These are phyloP conservation scores for Candolleomyces aberdarensis DNA, from an alignment of 768 basidiomycete species.

Conservation along the genomic window DNA sequence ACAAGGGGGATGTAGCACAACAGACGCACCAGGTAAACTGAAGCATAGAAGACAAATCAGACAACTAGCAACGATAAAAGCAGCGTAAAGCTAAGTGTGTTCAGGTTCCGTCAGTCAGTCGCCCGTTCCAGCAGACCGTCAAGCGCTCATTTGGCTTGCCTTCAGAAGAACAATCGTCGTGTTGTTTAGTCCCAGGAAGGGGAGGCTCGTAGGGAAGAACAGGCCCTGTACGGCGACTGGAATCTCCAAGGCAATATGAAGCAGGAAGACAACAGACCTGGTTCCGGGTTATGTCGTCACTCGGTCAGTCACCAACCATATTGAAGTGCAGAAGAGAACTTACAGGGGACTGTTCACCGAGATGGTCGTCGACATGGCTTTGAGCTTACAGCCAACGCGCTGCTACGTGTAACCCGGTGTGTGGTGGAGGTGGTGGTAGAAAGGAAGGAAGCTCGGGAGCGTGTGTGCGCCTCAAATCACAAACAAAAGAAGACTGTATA, in stretches of 20 bases:
- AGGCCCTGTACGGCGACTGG: slow-evolving; percentile 78
- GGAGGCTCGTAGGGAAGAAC: slow-evolving; percentile 56
- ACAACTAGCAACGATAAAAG: slow-evolving; percentile 60
- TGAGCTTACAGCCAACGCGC: not conserved
- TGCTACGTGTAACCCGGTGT: not conserved
- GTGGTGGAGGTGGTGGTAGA: not conserved
- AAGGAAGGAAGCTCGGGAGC: not conserved
- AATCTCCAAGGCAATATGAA: slow-evolving; percentile 77
- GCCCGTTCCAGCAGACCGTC: not conserved
- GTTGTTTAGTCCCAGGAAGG: slow-evolving; percentile 81
- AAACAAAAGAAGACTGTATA: too few species aligned
- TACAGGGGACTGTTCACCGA: not conserved
- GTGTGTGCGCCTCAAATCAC: too few species aligned
- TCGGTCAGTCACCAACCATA: not conserved
- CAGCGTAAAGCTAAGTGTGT: slow-evolving; percentile 58
- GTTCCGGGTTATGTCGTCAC: not conserved
- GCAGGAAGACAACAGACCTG: slow-evolving; percentile 60
- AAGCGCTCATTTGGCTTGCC: slow-evolving; percentile 34
- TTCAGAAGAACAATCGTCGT: slow-evolving; percentile 75
- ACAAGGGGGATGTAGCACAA: not conserved
- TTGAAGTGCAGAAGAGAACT: not conserved
- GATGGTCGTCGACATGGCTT: not conserved
- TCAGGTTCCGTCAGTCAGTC: not conserved
- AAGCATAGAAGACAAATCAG: slow-evolving; percentile 61
- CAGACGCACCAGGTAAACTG: slow-evolving; percentile 63